phyloP scores from a whole-genome alignment of 345 rosid species.

The Eucalyptus camaldulensis region DNA sequence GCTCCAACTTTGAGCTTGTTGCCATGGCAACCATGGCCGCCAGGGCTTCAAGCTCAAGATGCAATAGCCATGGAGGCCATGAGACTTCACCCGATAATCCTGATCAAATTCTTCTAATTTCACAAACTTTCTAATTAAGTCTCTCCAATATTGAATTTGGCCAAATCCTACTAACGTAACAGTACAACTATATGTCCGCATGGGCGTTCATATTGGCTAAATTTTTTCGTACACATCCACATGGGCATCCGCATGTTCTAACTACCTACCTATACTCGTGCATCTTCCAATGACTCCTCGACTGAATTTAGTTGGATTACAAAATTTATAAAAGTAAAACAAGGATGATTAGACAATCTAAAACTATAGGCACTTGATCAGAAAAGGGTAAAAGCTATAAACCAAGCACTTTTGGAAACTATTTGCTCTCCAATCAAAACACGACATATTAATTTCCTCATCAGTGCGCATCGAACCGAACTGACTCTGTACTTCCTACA shows the following conservation, averaged over 20 bases:
- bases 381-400: not conserved
- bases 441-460: not conserved
- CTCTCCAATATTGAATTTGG: not conserved
- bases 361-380: not conserved
- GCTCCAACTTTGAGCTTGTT: not conserved
- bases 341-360: not conserved
- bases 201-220: rapidly evolving
- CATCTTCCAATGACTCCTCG: not conserved
- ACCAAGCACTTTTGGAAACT: not conserved
- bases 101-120: not conserved
- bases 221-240: not conserved
- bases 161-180: not conserved
- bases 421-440: not conserved
- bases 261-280: not conserved
- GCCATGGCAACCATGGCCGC: not conserved
- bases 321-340: not conserved
- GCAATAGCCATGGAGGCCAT: not conserved
- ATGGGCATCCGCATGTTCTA: not conserved
- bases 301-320: not conserved
- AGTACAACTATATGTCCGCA: not conserved
- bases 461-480: not conserved
- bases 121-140: not conserved
- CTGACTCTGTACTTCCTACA: not conserved
- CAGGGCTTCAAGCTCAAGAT: not conserved
- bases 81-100: not conserved